Percentiles rank a stretch among this genome's conserved stretches.
Evolutionary conservation across 2,329 filamentous ascomycete genomes (phyloP).

Genomic region (Stemphylium lycopersici): DNA sequence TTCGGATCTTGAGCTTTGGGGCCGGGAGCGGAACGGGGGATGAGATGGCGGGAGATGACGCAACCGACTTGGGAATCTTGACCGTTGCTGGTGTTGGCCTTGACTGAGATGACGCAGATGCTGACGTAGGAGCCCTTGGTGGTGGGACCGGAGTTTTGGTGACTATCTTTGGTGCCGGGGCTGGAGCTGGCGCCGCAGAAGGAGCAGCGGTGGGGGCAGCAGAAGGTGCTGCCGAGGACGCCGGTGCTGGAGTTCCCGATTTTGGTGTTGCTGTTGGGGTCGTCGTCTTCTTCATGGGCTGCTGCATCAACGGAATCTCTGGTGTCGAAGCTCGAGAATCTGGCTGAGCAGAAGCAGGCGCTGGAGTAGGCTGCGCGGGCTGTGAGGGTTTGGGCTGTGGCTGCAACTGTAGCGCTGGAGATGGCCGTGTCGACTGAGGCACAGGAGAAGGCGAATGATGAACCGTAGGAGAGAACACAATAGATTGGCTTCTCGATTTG

Average conservation of each 20-base stretch:
- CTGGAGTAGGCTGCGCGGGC: slow-evolving; percentile 6
- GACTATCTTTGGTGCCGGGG: neutral
- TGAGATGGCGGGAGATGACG: slow-evolving; percentile 30
- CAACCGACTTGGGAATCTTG: slow-evolving; percentile 22
- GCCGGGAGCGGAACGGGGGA: slow-evolving; percentile 32
- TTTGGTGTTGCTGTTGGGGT: slow-evolving; percentile 26
- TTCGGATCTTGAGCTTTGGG: slow-evolving; percentile 38
- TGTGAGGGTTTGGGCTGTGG: neutral
- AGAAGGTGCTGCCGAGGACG: neutral
- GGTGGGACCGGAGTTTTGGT: slow-evolving; percentile 11
- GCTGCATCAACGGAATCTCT: slow-evolving; percentile 23
- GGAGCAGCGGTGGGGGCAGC: slow-evolving; percentile 6
- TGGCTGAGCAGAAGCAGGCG: slow-evolving; percentile 14
- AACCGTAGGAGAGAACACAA: slow-evolving; percentile 22
- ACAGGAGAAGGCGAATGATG: slow-evolving; percentile 24
- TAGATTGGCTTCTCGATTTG: slow-evolving; percentile 21
- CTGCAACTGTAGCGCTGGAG: slow-evolving; percentile 17
- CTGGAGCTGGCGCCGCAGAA: neutral
- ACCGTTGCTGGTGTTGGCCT: slow-evolving; percentile 18
- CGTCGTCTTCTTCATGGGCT: slow-evolving; percentile 23
- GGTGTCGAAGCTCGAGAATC: slow-evolving; percentile 26
- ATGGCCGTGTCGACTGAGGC: slow-evolving; percentile 21
- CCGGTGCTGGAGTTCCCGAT: slow-evolving; percentile 9
- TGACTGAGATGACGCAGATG: slow-evolving; percentile 14
- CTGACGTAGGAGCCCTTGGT: slow-evolving; percentile 12